phyloP scores from a whole-genome alignment of 1,284 basidiomycete genomes.

The Neolentinus lepideus region DNA sequence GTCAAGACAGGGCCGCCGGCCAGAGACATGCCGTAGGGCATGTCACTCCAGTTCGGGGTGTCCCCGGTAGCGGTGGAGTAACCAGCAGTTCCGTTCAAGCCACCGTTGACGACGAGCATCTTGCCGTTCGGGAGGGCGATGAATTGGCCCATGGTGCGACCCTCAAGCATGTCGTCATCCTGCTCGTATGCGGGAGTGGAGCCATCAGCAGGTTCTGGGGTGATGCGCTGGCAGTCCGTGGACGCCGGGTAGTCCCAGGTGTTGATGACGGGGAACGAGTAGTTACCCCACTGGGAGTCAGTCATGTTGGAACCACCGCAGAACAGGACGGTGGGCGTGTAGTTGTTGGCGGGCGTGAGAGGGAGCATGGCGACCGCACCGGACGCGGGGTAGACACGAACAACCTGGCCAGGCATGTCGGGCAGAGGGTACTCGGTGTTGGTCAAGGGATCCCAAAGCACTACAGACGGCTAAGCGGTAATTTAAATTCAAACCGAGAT shows the following conservation, averaged over 20 bases:
- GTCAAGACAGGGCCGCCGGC: slow-evolving; percentile 60
- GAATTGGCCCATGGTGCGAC: slow-evolving; percentile 85
- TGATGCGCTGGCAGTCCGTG: slow-evolving; percentile 64
- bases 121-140: slow-evolving; percentile 74
- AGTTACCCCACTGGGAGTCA: slow-evolving; percentile 66
- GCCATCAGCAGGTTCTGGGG: slow-evolving; percentile 70
- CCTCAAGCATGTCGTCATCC: slow-evolving; percentile 71
- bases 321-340: slow-evolving; percentile 79
- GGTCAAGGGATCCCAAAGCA: slow-evolving; percentile 53
- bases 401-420: slow-evolving; percentile 57
- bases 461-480: slow-evolving; percentile 23
- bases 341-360: slow-evolving; percentile 85
- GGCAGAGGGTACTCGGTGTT: slow-evolving; percentile 59
- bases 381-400: slow-evolving; percentile 89
- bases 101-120: slow-evolving; percentile 75
- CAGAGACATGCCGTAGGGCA: slow-evolving; percentile 62
- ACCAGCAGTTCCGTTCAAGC: slow-evolving; percentile 69
- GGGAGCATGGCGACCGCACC: slow-evolving; percentile 89
- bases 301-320: slow-evolving; percentile 83
- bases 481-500: not conserved
- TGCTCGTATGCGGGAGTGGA: slow-evolving; percentile 46
- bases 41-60: slow-evolving; percentile 34
- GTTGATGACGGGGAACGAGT: slow-evolving; percentile 58
- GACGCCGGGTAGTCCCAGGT: slow-evolving; percentile 63
- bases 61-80: slow-evolving; percentile 49